Conservation (phyloP, 192 early-diverging fungal genomes). For the Linnemannia hyalina region DNA sequence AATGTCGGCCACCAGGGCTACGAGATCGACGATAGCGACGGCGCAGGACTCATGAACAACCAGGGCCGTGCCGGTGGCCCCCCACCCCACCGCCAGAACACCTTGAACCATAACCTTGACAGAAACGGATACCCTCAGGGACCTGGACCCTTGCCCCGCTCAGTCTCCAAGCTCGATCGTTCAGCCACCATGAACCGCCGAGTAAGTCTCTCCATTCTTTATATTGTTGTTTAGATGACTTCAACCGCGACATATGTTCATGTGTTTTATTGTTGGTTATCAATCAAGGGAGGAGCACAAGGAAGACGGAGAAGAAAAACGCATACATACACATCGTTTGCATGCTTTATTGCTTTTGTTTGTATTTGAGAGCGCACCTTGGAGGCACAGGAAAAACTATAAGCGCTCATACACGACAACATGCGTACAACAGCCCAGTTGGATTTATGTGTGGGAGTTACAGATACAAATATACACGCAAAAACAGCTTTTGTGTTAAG, state of each 20-base stretch:
- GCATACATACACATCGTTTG: neutral
- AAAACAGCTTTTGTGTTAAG: neutral
- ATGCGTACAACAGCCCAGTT: neutral
- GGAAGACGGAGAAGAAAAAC: neutral
- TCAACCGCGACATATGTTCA: neutral
- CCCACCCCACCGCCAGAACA: constrained; percentile 16
- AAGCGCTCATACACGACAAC: neutral
- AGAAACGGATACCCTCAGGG: constrained; percentile 11
- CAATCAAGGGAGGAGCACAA: neutral
- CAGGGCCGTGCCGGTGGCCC: constrained; percentile 46
- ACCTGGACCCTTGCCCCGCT: constrained; percentile 20
- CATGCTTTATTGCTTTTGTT: neutral
- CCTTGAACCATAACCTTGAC: constrained; percentile 4
- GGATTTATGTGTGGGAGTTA: neutral
- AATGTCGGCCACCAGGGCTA: constrained; percentile 38
- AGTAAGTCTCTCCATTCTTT: constrained; percentile 18
- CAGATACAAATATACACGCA: neutral
- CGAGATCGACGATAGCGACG: constrained; percentile 43
- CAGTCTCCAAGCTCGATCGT: constrained; percentile 44
- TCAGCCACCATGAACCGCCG: constrained; percentile 52
- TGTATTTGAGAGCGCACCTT: neutral
- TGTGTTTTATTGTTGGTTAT: neutral
- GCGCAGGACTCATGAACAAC: constrained; percentile 41
- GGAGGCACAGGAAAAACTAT: neutral
- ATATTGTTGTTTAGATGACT: neutral